Evolutionary conservation across 2,329 filamentous ascomycete species (phyloP).

Genomic region (Tolypocladium sp.): DNA sequence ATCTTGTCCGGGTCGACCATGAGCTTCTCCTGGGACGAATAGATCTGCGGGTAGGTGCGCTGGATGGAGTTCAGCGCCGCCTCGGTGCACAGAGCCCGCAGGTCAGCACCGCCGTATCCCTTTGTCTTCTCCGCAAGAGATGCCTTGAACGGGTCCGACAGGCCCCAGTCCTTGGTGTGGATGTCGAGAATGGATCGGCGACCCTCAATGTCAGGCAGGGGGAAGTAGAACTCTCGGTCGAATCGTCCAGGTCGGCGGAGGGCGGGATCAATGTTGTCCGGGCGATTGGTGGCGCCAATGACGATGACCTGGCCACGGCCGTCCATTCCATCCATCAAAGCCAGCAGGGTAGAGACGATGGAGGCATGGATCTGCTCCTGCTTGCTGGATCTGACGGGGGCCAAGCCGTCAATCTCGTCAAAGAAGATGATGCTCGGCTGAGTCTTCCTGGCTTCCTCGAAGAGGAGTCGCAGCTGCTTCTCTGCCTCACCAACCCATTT

Average conservation of each 20-base stretch:
- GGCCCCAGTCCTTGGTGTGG: slow-evolving; percentile 87
- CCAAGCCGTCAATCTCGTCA: slow-evolving; percentile 95
- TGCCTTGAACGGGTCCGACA: slow-evolving; percentile 70
- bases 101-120: slow-evolving; percentile 91
- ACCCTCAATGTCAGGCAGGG: slow-evolving; percentile 71
- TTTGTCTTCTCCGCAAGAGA: slow-evolving; percentile 83
- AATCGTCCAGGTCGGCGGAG: slow-evolving; percentile 88
- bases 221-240: slow-evolving; percentile 97
- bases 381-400: slow-evolving; percentile 92
- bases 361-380: slow-evolving; percentile 98
- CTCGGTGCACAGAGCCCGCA: slow-evolving; percentile 90
- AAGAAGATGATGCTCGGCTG: slow-evolving; percentile 99
- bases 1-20: slow-evolving; percentile 80
- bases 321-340: slow-evolving; percentile 96
- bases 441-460: slow-evolving; percentile 90
- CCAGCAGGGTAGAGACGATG: slow-evolving; percentile 89
- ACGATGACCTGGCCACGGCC: slow-evolving; percentile 97
- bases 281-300: slow-evolving; percentile 95
- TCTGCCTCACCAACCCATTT: slow-evolving; percentile 99
- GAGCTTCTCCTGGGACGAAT: slow-evolving; percentile 81
- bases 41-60: slow-evolving; percentile 92
- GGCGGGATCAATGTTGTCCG: slow-evolving; percentile 94
- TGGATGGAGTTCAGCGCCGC: slow-evolving; percentile 94
- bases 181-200: slow-evolving; percentile 87
- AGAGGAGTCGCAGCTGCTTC: slow-evolving; percentile 83